These are phyloP conservation scores for Apiotrichum gamsii DNA, from an alignment of 1,284 basidiomycete genomes.

Conservation along the genomic window DNA sequence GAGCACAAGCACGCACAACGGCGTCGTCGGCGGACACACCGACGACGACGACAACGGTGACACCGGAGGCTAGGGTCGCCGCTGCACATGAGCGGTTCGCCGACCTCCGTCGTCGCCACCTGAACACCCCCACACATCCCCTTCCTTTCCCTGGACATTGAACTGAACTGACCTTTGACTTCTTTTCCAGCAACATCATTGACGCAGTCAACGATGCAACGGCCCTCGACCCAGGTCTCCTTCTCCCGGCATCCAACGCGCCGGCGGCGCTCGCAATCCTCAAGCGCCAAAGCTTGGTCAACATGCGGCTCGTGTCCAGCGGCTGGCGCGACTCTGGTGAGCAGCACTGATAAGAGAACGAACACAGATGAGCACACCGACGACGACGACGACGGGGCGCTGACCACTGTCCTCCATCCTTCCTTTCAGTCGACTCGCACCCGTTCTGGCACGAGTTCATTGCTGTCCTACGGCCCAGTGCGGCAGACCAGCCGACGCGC, in stretches of 20 bases:
- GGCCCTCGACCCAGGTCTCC: background rate
- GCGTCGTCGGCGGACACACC: background rate
- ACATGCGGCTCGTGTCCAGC: conserved; percentile 17
- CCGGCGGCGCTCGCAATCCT: conserved; percentile 9
- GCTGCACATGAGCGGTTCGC: too few species aligned
- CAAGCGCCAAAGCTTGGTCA: conserved; percentile 14
- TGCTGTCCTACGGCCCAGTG: conserved; percentile 3
- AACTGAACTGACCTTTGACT: too few species aligned
- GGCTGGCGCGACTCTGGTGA: conserved; percentile 25
- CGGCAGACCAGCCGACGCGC: background rate
- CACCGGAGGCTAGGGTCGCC: too few species aligned
- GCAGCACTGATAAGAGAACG: too few species aligned
- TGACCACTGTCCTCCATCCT: background rate
- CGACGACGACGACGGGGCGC: too few species aligned
- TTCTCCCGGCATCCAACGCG: background rate
- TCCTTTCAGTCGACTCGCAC: conserved; percentile 23
- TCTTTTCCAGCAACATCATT: conserved; percentile 2
- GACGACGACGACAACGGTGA: background rate
- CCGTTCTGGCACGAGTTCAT: conserved; percentile 26
- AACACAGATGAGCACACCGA: too few species aligned
- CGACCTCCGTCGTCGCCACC: too few species aligned
- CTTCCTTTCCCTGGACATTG: too few species aligned
- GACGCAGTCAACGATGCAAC: background rate
- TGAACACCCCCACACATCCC: too few species aligned
- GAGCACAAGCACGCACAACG: background rate